Evolutionary conservation across 805 yeast species (phyloP).

Genomic region (Yarrowia sp.): DNA sequence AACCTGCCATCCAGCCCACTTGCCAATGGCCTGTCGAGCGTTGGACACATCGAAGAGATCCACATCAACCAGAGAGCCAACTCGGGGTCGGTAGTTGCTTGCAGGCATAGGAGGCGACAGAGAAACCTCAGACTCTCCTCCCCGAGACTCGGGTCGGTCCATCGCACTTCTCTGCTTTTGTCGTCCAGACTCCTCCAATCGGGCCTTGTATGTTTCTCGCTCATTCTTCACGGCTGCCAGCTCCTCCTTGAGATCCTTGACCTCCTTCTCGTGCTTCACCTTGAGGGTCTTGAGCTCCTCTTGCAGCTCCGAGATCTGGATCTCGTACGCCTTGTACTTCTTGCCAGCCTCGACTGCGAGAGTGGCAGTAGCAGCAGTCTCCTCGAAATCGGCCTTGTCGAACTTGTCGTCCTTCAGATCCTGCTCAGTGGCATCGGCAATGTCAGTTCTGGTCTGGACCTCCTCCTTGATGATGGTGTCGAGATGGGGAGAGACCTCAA

Average conservation of each 20-base stretch:
- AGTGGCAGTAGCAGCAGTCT: slow-evolving; percentile 15
- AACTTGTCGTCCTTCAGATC: slow-evolving; percentile 26
- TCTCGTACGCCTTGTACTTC: slow-evolving; percentile 10
- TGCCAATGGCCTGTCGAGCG: slow-evolving; percentile 50
- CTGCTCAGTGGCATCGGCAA: slow-evolving; percentile 29
- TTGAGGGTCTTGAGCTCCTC: slow-evolving; percentile 34
- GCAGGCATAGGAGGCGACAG: slow-evolving; percentile 31
- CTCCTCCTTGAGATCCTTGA: slow-evolving; percentile 19
- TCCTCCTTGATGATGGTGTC: slow-evolving; percentile 27
- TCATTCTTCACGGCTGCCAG: slow-evolving; percentile 27
- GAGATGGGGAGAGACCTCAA: slow-evolving; percentile 6
- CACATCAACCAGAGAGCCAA: slow-evolving; percentile 38
- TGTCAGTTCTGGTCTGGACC: slow-evolving; percentile 30
- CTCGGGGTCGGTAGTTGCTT: slow-evolving; percentile 24
- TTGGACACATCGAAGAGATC: slow-evolving; percentile 46
- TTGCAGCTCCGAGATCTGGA: background rate
- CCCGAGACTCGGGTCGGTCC: slow-evolving; percentile 21
- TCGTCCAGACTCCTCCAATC: slow-evolving; percentile 31
- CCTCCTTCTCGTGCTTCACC: slow-evolving; percentile 27
- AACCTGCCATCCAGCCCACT: slow-evolving; percentile 82
- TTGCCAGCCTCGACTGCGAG: slow-evolving; percentile 14
- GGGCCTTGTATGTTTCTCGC: slow-evolving; percentile 27
- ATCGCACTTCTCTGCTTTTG: slow-evolving; percentile 31
- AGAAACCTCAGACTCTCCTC: slow-evolving; percentile 32
- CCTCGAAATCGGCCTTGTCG: slow-evolving; percentile 22